These are phyloP conservation scores for Tetrapisispora nanseiensis DNA, from an alignment of 805 yeast genomes.

Conservation along the genomic window DNA sequence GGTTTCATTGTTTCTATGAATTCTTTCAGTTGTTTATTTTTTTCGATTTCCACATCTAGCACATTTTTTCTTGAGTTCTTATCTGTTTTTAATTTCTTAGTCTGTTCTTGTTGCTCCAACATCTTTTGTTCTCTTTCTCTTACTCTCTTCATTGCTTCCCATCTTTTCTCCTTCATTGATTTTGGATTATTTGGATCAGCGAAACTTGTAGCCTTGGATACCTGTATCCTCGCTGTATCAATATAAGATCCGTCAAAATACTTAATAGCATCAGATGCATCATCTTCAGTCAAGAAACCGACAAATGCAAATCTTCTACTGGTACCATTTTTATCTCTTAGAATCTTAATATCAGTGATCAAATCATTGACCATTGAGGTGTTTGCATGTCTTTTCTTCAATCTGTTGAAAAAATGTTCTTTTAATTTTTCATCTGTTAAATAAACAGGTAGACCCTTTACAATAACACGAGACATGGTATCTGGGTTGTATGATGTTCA, in stretches of 20 bases:
- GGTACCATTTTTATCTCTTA: slow-evolving; percentile 73
- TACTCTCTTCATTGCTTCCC: slow-evolving; percentile 40
- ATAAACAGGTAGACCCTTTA: slow-evolving; percentile 78
- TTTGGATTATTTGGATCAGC: slow-evolving; percentile 75
- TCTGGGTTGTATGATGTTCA: too few species aligned
- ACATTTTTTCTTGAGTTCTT: slow-evolving; percentile 19
- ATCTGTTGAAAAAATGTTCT: slow-evolving; percentile 46
- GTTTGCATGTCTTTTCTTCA: slow-evolving; percentile 15
- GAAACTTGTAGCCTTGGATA: slow-evolving; percentile 73
- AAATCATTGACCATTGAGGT: slow-evolving; percentile 34
- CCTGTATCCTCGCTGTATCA: slow-evolving; percentile 73
- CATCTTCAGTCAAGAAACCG: slow-evolving; percentile 65
- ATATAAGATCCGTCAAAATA: slow-evolving; percentile 72
- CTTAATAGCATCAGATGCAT: slow-evolving; percentile 68
- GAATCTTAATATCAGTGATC: slow-evolving; percentile 81
- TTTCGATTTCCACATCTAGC: slow-evolving; percentile 53
- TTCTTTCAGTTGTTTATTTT: slow-evolving; percentile 63
- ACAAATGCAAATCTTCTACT: slow-evolving; percentile 90
- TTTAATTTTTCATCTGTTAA: slow-evolving; percentile 63
- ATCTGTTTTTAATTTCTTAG: slow-evolving; percentile 30
- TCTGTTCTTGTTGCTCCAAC: slow-evolving; percentile 28
- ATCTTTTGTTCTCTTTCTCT: slow-evolving; percentile 40
- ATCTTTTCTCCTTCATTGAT: slow-evolving; percentile 45
- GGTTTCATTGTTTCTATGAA: slow-evolving; percentile 80
- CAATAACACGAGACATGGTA: slow-evolving; percentile 76